Conservation (phyloP, 805 yeast species). For the Diddensiella transvaalensis region DNA sequence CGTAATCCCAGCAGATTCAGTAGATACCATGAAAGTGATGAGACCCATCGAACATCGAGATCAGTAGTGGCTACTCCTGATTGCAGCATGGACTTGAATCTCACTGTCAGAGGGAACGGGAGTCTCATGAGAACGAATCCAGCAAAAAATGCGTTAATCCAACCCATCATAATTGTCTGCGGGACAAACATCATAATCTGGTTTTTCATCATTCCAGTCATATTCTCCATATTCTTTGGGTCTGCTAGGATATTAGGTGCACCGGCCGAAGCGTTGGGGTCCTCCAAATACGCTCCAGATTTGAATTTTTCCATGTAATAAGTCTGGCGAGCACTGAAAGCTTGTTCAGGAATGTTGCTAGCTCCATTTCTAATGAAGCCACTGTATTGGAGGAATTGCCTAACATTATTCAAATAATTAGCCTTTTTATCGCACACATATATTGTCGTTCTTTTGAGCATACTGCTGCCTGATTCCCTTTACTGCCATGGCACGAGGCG, state of each 20-base stretch:
- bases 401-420: no score
- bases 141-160: conserved; percentile 91
- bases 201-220: conserved; percentile 74
- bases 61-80: conserved; percentile 80
- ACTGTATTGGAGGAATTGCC: conserved; percentile 58
- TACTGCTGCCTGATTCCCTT: conserved; percentile 53
- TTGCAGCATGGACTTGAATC: conserved; percentile 91
- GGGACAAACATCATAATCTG: conserved; percentile 83
- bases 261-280: conserved; percentile 37
- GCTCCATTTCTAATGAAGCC: conserved; percentile 54
- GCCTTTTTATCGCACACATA: neutral
- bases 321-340: conserved; percentile 52
- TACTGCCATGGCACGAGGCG: conserved; percentile 50
- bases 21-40: conserved; percentile 94
- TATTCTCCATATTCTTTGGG: conserved; percentile 64
- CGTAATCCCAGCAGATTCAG: conserved; percentile 79
- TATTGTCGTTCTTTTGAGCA: conserved; percentile 2
- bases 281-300: conserved; percentile 54
- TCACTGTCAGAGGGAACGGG: conserved; percentile 86
- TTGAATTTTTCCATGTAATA: conserved; percentile 47
- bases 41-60: conserved; percentile 86
- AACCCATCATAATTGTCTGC: conserved; percentile 90
- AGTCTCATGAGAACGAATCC: conserved; percentile 84
- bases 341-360: conserved; percentile 47
- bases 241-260: conserved; percentile 63